phyloP scores from a whole-genome alignment of 108 stramenopile species.

The Nitzschia sp. region DNA sequence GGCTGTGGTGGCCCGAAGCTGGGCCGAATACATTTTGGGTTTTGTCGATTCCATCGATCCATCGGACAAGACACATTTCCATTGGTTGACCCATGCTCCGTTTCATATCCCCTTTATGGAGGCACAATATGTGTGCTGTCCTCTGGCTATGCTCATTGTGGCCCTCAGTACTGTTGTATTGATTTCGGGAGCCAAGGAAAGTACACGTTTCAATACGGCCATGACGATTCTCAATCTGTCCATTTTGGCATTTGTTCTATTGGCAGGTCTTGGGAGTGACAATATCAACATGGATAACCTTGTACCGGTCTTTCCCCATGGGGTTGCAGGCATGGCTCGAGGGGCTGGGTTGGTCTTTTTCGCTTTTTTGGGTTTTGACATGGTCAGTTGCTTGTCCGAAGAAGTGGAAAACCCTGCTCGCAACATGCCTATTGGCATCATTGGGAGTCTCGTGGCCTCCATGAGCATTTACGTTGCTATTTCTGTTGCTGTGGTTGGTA shows the following conservation, averaged over 20 bases:
- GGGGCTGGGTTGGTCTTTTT: conserved; percentile 54
- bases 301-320: conserved; percentile 46
- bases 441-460: conserved; percentile 44
- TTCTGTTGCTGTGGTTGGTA: conserved; percentile 44
- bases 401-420: conserved; percentile 56
- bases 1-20: conserved; percentile 52
- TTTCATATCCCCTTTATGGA: conserved; percentile 16
- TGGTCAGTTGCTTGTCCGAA: conserved; percentile 56
- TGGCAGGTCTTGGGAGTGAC: conserved; percentile 39
- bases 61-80: not conserved
- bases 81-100: conserved; percentile 18
- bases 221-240: conserved; percentile 52
- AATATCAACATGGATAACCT: conserved; percentile 36
- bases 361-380: conserved; percentile 52
- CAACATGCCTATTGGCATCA: conserved; percentile 66
- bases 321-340: conserved; percentile 38
- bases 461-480: conserved; percentile 46
- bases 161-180: conserved; percentile 43
- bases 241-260: conserved; percentile 42
- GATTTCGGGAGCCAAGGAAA: conserved; percentile 52
- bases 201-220: conserved; percentile 50
- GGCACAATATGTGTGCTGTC: conserved; percentile 36
- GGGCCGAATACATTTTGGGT: conserved; percentile 50
- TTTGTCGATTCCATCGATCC: conserved; percentile 32
- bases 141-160: conserved; percentile 49